These are phyloP conservation scores for Hibiscus syriacus DNA, from an alignment of 345 rosid species.

Conservation along the genomic window DNA sequence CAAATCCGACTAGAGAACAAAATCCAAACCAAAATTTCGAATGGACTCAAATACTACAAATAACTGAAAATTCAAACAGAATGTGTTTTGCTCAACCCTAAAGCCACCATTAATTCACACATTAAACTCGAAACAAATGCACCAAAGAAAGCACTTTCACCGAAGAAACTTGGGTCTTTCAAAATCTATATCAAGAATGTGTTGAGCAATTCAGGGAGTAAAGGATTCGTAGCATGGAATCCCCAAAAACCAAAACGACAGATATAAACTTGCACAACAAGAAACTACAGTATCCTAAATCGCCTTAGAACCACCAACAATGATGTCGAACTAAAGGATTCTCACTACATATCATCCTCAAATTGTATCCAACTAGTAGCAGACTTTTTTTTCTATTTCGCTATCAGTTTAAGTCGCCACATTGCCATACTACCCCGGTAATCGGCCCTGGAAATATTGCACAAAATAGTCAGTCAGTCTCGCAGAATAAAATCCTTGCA, in stretches of 20 bases:
- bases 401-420: slow-evolving; percentile 13
- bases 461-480: slow-evolving; percentile 9
- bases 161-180: neutral
- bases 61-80: too few relatives aligned
- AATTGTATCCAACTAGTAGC: slow-evolving; percentile 18
- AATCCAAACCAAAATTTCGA: too few relatives aligned
- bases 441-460: slow-evolving; percentile 28
- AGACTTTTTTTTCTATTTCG: slow-evolving; percentile 5
- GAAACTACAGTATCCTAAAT: slow-evolving; percentile 25
- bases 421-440: slow-evolving; percentile 14
- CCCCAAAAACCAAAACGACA: neutral
- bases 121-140: too few relatives aligned
- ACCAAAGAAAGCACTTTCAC: neutral
- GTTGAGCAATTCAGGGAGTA: neutral
- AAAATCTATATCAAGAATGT: slow-evolving; percentile 10
- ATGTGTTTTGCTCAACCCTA: too few relatives aligned
- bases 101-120: neutral
- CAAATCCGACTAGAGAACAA: too few relatives aligned
- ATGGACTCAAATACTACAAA: too few relatives aligned
- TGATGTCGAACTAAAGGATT: slow-evolving; percentile 40
- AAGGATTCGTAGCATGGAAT: neutral
- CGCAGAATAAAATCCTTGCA: neutral
- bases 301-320: slow-evolving; percentile 36
- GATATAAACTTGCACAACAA: neutral
- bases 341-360: slow-evolving; percentile 19